Conservation (phyloP, 2,329 filamentous ascomycete species). For the Xylariales sp. region DNA sequence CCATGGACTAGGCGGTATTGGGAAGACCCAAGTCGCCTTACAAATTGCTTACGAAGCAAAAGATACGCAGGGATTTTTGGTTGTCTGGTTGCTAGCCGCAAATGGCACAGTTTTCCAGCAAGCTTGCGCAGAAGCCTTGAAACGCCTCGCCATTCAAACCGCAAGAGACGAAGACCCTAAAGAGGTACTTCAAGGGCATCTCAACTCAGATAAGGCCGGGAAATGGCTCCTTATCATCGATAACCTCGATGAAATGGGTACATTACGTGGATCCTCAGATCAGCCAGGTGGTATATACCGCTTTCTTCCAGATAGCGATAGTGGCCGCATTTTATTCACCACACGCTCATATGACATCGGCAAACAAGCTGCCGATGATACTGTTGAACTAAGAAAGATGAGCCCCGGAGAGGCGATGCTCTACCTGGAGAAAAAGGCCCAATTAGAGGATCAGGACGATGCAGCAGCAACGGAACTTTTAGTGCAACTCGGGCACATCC, state of each 20-base stretch:
- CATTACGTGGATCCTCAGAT: conserved; percentile 39
- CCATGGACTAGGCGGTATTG: conserved; percentile 54
- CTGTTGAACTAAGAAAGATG: conserved; percentile 49
- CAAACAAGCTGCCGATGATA: conserved; percentile 42
- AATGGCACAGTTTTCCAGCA: conserved; percentile 54
- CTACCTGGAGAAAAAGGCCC: conserved; percentile 45
- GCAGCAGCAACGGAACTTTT: conserved; percentile 42
- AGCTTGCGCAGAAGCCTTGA: conserved; percentile 52
- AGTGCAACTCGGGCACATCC: conserved; percentile 52
- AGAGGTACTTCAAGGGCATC: conserved; percentile 64
- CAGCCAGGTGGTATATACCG: conserved; percentile 33
- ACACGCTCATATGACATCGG: conserved; percentile 51
- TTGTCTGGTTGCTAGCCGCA: conserved; percentile 58
- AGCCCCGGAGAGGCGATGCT: conserved; percentile 43
- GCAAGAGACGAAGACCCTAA: conserved; percentile 66
- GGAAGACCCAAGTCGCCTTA: conserved; percentile 56
- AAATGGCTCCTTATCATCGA: conserved; percentile 56
- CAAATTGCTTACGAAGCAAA: conserved; percentile 54
- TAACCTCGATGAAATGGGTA: conserved; percentile 54
- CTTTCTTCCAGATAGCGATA: conserved; percentile 50
- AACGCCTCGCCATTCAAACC: conserved; percentile 45
- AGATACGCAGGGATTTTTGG: conserved; percentile 48
- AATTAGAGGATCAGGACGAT: conserved; percentile 40
- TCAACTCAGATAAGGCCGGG: conserved; percentile 45
- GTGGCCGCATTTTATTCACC: conserved; percentile 53